These are phyloP conservation scores for Symbiotaphrina buchneri DNA, from an alignment of 495 filamentous ascomycete species.

Conservation along the genomic window DNA sequence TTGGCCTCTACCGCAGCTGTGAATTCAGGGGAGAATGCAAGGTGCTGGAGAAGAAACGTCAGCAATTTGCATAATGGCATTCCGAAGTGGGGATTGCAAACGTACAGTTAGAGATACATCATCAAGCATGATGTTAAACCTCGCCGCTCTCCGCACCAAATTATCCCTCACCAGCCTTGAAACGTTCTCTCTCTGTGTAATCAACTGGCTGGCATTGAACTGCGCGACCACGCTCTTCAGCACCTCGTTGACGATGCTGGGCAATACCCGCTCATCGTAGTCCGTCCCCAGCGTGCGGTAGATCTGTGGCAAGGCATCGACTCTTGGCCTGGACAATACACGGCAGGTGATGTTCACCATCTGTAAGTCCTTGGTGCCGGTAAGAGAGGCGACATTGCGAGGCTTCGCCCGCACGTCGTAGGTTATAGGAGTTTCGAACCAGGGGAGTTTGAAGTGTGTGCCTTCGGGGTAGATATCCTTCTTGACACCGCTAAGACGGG, in stretches of 20 bases:
- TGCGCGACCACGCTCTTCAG: slow-evolving; percentile 97
- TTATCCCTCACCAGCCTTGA: slow-evolving; percentile 81
- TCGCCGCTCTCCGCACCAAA: slow-evolving; percentile 67
- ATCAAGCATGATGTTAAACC: slow-evolving; percentile 92
- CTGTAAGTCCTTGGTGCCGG: slow-evolving; percentile 95
- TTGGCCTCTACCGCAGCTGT: slow-evolving; percentile 97
- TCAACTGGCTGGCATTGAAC: slow-evolving; percentile 96
- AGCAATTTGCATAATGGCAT: slow-evolving; percentile 1
- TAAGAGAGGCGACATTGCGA: slow-evolving; percentile 88
- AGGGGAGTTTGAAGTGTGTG: slow-evolving; percentile 87
- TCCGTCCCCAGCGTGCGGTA: slow-evolving; percentile 89
- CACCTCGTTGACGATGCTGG: slow-evolving; percentile 96
- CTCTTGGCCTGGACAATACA: slow-evolving; percentile 79
- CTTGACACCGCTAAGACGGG: slow-evolving; percentile 75
- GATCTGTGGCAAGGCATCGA: slow-evolving; percentile 81
- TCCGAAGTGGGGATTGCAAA: slow-evolving; percentile 1
- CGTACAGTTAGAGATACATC: slow-evolving; percentile 93
- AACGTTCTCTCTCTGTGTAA: slow-evolving; percentile 96
- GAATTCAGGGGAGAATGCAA: slow-evolving; percentile 98
- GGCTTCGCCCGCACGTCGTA: slow-evolving; percentile 98
- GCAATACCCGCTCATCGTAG: slow-evolving; percentile 91
- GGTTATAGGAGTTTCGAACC: slow-evolving; percentile 89
- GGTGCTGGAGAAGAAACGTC: slow-evolving; percentile 33
- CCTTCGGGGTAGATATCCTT: slow-evolving; percentile 96
- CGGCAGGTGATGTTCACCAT: slow-evolving; percentile 99